phyloP scores from a whole-genome alignment of 2,329 filamentous ascomycete species.

The Calonectria hongkongensis region DNA sequence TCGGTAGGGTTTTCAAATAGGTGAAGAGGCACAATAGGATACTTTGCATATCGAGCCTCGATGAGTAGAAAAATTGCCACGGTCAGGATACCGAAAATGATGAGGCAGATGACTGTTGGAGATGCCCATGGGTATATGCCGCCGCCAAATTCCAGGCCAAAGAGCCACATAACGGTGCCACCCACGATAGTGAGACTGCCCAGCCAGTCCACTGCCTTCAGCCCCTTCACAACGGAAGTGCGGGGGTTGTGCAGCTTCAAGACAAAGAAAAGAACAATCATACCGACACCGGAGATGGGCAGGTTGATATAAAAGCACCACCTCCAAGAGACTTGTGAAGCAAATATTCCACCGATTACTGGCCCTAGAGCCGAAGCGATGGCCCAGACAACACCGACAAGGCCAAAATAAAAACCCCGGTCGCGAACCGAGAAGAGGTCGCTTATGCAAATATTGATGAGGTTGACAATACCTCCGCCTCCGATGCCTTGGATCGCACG shows the following conservation, averaged over 20 bases:
- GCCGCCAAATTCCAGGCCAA: constrained; percentile 90
- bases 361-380: constrained; percentile 81
- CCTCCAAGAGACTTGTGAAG: constrained; percentile 77
- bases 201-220: constrained; percentile 78
- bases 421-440: constrained; percentile 73
- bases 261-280: constrained; percentile 73
- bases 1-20: constrained; percentile 82
- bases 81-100: constrained; percentile 81
- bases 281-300: constrained; percentile 40
- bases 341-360: constrained; percentile 81
- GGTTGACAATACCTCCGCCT: constrained; percentile 74
- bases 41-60: constrained; percentile 83
- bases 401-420: constrained; percentile 70
- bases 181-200: constrained; percentile 78
- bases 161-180: constrained; percentile 89
- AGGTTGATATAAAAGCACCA: constrained; percentile 82
- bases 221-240: constrained; percentile 76
- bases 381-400: constrained; percentile 76
- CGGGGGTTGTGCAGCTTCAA: constrained; percentile 81
- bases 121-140: constrained; percentile 84
- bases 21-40: constrained; percentile 84
- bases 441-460: constrained; percentile 75
- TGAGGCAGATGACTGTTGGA: constrained; percentile 82
- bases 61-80: constrained; percentile 81
- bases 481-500: constrained; percentile 76